Percentiles rank a stretch among this genome's conserved stretches.
phyloP scores from a whole-genome alignment of 225 moss, liverwort and hornwort species.

The Physcomitrium patens region DNA sequence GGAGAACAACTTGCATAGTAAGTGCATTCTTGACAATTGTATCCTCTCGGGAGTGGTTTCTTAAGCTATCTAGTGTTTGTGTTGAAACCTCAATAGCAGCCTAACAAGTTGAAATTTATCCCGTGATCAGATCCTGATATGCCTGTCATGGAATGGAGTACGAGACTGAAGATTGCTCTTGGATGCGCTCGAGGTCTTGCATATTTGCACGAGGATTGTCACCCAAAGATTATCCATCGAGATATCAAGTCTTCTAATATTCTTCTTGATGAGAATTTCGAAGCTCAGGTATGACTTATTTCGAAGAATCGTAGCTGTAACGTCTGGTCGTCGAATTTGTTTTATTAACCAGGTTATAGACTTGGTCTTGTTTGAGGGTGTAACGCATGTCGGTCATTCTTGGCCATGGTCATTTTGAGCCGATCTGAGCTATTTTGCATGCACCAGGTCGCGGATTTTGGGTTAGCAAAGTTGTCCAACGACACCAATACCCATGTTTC shows the following conservation, averaged over 20 bases:
- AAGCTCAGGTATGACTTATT: background rate
- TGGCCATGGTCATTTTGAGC: too few relatives aligned
- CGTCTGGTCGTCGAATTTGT: too few relatives aligned
- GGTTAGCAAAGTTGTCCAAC: slow-evolving; percentile 37
- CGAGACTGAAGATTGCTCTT: slow-evolving; percentile 1
- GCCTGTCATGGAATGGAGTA: background rate
- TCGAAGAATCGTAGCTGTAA: too few relatives aligned
- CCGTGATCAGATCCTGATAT: background rate
- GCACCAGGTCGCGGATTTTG: slow-evolving; percentile 55
- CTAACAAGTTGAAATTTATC: too few relatives aligned
- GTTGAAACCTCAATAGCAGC: background rate
- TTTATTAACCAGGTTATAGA: too few relatives aligned
- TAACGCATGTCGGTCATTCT: too few relatives aligned
- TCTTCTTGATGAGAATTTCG: slow-evolving; percentile 44
- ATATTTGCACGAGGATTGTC: slow-evolving; percentile 42
- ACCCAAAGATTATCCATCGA: slow-evolving; percentile 51
- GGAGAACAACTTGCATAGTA: slow-evolving; percentile 42
- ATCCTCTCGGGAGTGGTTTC: slow-evolving; percentile 43
- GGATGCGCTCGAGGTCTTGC: too few relatives aligned
- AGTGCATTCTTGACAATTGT: slow-evolving; percentile 18
- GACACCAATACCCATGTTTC: slow-evolving; percentile 43
- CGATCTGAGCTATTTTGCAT: too few relatives aligned
- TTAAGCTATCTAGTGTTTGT: slow-evolving; percentile 51
- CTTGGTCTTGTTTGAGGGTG: too few relatives aligned
- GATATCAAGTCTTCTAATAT: slow-evolving; percentile 62